Percentiles rank a stretch among this genome's conserved stretches.
phyloP scores from a whole-genome alignment of 495 filamentous ascomycete genomes.

The Hypoxylon crocopeplum region DNA sequence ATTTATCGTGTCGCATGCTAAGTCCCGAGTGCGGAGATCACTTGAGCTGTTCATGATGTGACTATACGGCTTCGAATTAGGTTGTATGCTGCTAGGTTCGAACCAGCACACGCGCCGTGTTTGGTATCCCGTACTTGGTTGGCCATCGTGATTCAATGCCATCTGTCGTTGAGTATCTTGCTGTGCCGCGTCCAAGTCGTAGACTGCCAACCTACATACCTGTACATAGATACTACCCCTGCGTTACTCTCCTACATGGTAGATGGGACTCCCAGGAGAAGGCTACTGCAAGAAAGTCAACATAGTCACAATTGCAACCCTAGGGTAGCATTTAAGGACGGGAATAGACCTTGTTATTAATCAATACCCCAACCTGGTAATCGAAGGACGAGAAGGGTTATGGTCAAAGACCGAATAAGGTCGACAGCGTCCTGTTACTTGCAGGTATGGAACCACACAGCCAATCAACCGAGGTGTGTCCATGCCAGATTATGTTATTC shows the following conservation, averaged over 20 bases:
- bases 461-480: slow-evolving; percentile 8
- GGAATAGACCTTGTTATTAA: slow-evolving; percentile 22
- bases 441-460: slow-evolving; percentile 10
- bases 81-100: slow-evolving; percentile 16
- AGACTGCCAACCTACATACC: slow-evolving; percentile 5
- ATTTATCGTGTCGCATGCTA: slow-evolving; percentile 38
- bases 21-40: slow-evolving; percentile 41
- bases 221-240: slow-evolving; percentile 18
- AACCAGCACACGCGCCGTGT: slow-evolving; percentile 14
- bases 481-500: slow-evolving; percentile 20
- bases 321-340: slow-evolving; percentile 24
- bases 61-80: slow-evolving; percentile 20
- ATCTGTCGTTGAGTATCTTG: slow-evolving; percentile 9
- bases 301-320: slow-evolving; percentile 34
- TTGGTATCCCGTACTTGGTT: slow-evolving; percentile 29
- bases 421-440: slow-evolving; percentile 16
- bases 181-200: slow-evolving; percentile 20
- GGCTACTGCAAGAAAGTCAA: slow-evolving; percentile 32
- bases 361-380: slow-evolving; percentile 32
- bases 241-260: slow-evolving; percentile 15
- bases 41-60: slow-evolving; percentile 38
- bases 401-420: slow-evolving; percentile 20
- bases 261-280: slow-evolving; percentile 7
- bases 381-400: slow-evolving; percentile 27
- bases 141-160: neutral